Evolutionary conservation across 768 basidiomycete genomes (phyloP).

Genomic region (Dentipellis sp.): DNA sequence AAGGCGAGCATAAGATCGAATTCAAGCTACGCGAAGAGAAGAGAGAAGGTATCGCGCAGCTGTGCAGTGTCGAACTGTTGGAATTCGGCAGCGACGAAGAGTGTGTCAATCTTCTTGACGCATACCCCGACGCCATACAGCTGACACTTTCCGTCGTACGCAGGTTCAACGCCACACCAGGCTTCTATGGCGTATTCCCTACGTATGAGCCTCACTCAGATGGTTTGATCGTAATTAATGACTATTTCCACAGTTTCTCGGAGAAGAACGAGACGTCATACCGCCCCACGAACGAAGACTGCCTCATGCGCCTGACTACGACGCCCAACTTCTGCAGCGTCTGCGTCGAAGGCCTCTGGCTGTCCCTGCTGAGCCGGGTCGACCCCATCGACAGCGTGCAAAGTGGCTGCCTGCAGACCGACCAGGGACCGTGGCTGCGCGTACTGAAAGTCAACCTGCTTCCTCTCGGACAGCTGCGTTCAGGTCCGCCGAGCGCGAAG

Average conservation of each 20-base stretch:
- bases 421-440: conserved; percentile 16
- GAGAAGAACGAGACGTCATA: conserved; percentile 56
- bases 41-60: conserved; percentile 48
- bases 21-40: conserved; percentile 45
- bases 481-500: conserved; percentile 17
- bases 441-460: conserved; percentile 42
- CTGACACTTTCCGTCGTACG: neutral
- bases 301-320: conserved; percentile 70
- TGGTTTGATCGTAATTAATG: neutral
- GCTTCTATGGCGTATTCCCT: conserved; percentile 60
- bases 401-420: neutral
- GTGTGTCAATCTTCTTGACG: conserved; percentile 27
- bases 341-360: conserved; percentile 70
- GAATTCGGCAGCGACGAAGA: conserved; percentile 60
- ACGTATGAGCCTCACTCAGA: conserved; percentile 38
- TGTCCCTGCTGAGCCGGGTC: conserved; percentile 47
- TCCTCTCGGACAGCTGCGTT: conserved; percentile 51
- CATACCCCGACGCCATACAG: no score
- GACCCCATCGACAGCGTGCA: conserved; percentile 44
- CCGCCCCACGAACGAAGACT: conserved; percentile 77
- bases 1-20: conserved; percentile 47
- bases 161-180: conserved; percentile 52
- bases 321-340: conserved; percentile 67
- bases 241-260: conserved; percentile 39
- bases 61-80: conserved; percentile 69